phyloP scores from a whole-genome alignment of 1,284 basidiomycete genomes.

The Malassezia sympodialis region DNA sequence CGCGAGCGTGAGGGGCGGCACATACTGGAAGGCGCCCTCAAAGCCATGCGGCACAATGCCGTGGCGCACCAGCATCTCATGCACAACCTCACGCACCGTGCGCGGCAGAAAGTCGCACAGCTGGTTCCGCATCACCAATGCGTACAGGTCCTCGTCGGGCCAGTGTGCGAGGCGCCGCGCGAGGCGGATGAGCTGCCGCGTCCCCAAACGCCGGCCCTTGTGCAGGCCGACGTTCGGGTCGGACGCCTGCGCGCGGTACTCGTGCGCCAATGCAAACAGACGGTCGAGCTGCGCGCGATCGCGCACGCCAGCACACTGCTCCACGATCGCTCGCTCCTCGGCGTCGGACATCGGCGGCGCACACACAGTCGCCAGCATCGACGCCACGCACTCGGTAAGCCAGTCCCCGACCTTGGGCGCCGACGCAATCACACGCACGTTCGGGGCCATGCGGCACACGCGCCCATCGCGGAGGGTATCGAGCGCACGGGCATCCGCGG shows the following conservation, averaged over 20 bases:
- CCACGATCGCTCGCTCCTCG: slow-evolving; percentile 42
- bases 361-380: slow-evolving; percentile 42
- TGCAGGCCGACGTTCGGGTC: slow-evolving; percentile 38
- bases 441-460: slow-evolving; percentile 24
- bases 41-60: slow-evolving; percentile 35
- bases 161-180: slow-evolving; percentile 36
- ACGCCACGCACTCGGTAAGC: slow-evolving; percentile 47
- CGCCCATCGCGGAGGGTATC: neutral
- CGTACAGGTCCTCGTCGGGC: slow-evolving; percentile 39
- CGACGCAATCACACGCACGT: slow-evolving; percentile 47
- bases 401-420: slow-evolving; percentile 39
- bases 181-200: slow-evolving; percentile 46
- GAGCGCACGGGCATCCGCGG: neutral
- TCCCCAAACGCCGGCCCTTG: slow-evolving; percentile 48
- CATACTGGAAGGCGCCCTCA: slow-evolving; percentile 35
- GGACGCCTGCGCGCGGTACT: slow-evolving; percentile 37
- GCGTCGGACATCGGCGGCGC: slow-evolving; percentile 45
- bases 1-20: slow-evolving; percentile 22
- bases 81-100: slow-evolving; percentile 41
- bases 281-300: slow-evolving; percentile 22
- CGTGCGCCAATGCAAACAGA: slow-evolving; percentile 37
- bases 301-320: slow-evolving; percentile 17
- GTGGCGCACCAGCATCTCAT: slow-evolving; percentile 31
- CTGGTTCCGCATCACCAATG: slow-evolving; percentile 40
- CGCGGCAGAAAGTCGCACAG: slow-evolving; percentile 48